phyloP scores from a whole-genome alignment of 768 basidiomycete species.

The Russula sp. region DNA sequence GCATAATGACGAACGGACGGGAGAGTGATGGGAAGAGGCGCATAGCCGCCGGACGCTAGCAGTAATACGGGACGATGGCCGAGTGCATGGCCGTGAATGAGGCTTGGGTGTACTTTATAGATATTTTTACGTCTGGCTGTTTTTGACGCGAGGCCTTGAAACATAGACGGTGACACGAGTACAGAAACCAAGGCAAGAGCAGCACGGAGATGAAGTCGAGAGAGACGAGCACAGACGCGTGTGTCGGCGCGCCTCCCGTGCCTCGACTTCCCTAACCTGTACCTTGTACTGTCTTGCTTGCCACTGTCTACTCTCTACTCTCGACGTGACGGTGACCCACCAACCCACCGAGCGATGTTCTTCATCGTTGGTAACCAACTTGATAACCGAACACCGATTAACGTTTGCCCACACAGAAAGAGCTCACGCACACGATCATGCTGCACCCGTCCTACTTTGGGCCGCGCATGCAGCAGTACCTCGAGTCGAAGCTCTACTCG shows the following conservation, averaged over 20 bases:
- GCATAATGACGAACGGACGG: conserved; percentile 36
- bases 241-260: not conserved
- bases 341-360: conserved; percentile 10
- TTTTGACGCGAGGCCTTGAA: conserved; percentile 2
- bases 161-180: conserved; percentile 2
- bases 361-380: conserved; percentile 7
- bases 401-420: conserved; percentile 54
- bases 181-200: not conserved
- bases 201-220: not conserved
- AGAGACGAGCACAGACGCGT: not conserved
- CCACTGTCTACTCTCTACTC: not conserved
- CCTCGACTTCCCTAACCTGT: too few relatives aligned
- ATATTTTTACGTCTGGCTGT: not conserved
- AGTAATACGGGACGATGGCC: not conserved
- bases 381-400: too few relatives aligned
- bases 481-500: conserved; percentile 87
- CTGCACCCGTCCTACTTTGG: conserved; percentile 98
- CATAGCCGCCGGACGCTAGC: not conserved
- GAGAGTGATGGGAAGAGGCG: not conserved
- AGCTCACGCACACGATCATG: conserved; percentile 94
- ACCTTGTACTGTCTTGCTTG: not conserved
- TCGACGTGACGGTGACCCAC: not conserved
- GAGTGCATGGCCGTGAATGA: not conserved
- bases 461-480: conserved; percentile 87
- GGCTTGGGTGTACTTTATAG: not conserved